A percentile compares a stretch with the other conserved stretches of the same genome.
Evolutionary conservation across 1,139 yeast species (phyloP).

Genomic region (Yamadazyma diospyri): DNA sequence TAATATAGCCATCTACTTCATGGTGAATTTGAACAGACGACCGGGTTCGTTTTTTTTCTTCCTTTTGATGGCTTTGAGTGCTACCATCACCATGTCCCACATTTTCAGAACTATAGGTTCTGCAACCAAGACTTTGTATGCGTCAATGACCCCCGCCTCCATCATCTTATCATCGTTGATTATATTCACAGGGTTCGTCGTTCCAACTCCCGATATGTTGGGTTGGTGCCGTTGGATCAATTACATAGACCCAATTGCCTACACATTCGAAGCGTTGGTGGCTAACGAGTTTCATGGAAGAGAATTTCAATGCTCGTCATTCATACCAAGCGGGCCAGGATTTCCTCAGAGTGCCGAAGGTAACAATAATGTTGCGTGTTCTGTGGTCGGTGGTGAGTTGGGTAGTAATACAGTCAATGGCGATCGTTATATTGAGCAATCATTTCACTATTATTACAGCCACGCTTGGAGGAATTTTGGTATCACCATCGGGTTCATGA

Average conservation of each 20-base stretch:
- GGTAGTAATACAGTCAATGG: constrained; percentile 59
- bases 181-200: constrained; percentile 58
- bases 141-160: constrained; percentile 64
- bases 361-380: constrained; percentile 45
- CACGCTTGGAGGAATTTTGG: constrained; percentile 89
- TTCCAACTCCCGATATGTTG: constrained; percentile 55
- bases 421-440: constrained; percentile 44
- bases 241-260: constrained; percentile 55
- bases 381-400: constrained; percentile 58
- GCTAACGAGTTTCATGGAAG: constrained; percentile 53
- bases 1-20: constrained; percentile 51
- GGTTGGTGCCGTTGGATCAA: constrained; percentile 65
- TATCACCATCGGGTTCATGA: constrained; percentile 52
- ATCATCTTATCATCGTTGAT: constrained; percentile 48
- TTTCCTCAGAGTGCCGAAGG: constrained; percentile 35
- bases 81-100: constrained; percentile 52
- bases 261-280: constrained; percentile 54
- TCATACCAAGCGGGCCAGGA: constrained; percentile 50
- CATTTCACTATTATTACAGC: constrained; percentile 46
- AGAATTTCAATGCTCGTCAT: constrained; percentile 42
- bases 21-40: constrained; percentile 51
- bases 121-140: constrained; percentile 48
- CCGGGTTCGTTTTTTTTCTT: constrained; percentile 62
- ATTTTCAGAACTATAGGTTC: constrained; percentile 62
- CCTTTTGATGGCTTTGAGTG: constrained; percentile 40